A percentile compares a stretch with the other conserved stretches of the same genome.
phyloP scores from a whole-genome alignment of 441 rosid genomes.

The Mallotus repandus region DNA sequence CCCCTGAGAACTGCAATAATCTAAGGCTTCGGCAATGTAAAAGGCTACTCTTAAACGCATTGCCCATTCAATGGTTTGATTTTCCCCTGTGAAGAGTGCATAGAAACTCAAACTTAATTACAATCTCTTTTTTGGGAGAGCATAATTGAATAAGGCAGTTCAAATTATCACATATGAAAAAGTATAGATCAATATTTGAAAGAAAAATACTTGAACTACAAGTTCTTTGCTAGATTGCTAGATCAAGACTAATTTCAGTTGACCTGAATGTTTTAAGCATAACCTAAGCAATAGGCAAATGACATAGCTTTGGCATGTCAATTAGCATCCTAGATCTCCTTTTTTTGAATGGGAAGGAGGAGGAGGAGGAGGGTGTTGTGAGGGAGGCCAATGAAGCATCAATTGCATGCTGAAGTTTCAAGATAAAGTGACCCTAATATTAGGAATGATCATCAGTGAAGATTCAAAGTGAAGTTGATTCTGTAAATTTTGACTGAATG shows the following conservation, averaged over 20 bases:
- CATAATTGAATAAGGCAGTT: neutral
- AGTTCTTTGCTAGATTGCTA: neutral
- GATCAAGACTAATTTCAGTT: neutral
- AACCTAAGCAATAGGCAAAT: neutral
- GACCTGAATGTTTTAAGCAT: neutral
- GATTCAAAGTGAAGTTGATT: neutral
- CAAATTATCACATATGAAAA: neutral
- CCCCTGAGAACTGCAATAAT: slow-evolving; percentile 58
- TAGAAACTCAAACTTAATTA: slow-evolving; percentile 14
- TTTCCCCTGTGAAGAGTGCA: slow-evolving; percentile 52
- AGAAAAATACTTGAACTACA: neutral
- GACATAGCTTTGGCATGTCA: neutral
- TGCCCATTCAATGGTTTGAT: slow-evolving; percentile 73
- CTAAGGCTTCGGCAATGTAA: slow-evolving; percentile 71
- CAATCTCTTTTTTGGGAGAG: neutral
- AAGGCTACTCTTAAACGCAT: slow-evolving; percentile 74
- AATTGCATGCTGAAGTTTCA: neutral
- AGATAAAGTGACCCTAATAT: neutral
- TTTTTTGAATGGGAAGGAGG: neutral
- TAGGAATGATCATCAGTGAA: neutral
- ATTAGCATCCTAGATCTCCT: neutral
- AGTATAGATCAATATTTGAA: neutral
- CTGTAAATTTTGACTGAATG: neutral
- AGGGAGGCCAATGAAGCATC: neutral
- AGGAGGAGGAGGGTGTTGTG: too few species aligned